phyloP scores from a whole-genome alignment of 208 protist genomes.

The Novymonas esmeraldas region DNA sequence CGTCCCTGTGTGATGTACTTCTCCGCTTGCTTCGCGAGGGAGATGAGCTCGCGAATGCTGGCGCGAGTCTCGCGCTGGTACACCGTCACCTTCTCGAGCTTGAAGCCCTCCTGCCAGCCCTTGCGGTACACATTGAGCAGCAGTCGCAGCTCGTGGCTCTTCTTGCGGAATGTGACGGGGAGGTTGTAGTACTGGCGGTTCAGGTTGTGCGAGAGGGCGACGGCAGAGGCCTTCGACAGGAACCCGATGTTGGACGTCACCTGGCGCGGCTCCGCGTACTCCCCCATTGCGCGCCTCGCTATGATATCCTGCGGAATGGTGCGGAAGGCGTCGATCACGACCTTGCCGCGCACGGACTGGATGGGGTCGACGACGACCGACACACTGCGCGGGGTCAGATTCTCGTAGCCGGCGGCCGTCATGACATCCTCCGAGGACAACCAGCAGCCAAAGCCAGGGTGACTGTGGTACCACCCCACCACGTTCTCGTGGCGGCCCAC shows the following conservation, averaged over 20 bases:
- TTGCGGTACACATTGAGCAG: slow-evolving; percentile 99
- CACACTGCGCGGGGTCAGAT: slow-evolving; percentile 97
- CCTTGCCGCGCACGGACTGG: slow-evolving; percentile 99
- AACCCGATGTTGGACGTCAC: slow-evolving; percentile 99
- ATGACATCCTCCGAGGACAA: slow-evolving; percentile 99
- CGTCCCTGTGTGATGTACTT: slow-evolving; percentile 84
- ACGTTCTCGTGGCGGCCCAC: slow-evolving; percentile 99
- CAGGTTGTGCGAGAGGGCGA: slow-evolving; percentile 98
- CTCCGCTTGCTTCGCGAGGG: slow-evolving; percentile 73
- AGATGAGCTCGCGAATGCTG: slow-evolving; percentile 78
- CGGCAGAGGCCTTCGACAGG: slow-evolving; percentile 98
- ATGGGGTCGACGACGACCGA: slow-evolving; percentile 99
- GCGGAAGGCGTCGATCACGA: slow-evolving; percentile 99
- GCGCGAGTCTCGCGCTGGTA: slow-evolving; percentile 69
- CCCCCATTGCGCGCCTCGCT: slow-evolving; percentile 82
- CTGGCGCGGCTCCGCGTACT: slow-evolving; percentile 96
- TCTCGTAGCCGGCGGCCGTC: slow-evolving; percentile 98
- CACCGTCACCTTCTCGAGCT: slow-evolving; percentile 72
- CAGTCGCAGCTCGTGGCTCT: slow-evolving; percentile 99
- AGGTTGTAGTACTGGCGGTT: slow-evolving; percentile 99
- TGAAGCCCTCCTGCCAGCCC: slow-evolving; percentile 98
- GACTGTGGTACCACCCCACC: slow-evolving; percentile 99
- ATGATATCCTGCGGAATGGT: slow-evolving; percentile 94
- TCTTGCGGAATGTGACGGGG: slow-evolving; percentile 99
- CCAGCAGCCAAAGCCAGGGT: slow-evolving; percentile 99